Evolutionary conservation across 2,329 filamentous ascomycete species (phyloP), one percentile per base, ranked within the genome.

Genomic region (Sporothrix variecibatus): DNA sequence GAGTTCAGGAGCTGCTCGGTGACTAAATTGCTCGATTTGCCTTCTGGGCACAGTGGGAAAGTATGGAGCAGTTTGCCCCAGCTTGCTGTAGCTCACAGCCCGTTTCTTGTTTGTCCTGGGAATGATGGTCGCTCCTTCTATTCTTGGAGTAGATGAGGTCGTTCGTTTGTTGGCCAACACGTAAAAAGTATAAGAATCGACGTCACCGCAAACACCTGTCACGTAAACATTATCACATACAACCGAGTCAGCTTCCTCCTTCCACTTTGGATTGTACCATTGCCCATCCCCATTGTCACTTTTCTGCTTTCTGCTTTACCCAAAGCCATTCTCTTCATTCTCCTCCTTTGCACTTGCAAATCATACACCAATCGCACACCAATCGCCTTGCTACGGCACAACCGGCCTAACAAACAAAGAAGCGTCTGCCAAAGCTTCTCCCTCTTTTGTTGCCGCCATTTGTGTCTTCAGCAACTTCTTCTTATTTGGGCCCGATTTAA

Each of bases 111-210:
- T 69, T 62, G 49, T 49, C 34, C 34, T 34, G 34, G 34, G 34
- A 8, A 23, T 31, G 49, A n/a, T 68, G 62, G 43, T 56, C 11
- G 72, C 67, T 65, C 72, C 56, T 73, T 64, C 72, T 65, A 34
- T 71, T 71, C 58, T 69, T 67, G 72, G 49, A 38, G 51, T 67
- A 51, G 62, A 71, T 43, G n/a, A 17, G 53, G n/a, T 5, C 28
- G 28, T 53, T 69, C 26, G 20, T 49, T 28, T 11, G 17, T n/a
- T 3, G 51, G 34, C 26, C 7, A 46, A 62, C 8, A 31, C 31
- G 58, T 64, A 74, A 72, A 65, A 72, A 72, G 62, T 72, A 72
- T 72, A 74, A 74, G 46, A 74, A 64, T 28, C 40, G 43, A 74
- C 69, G 73, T 62, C 62, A 69, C 73, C 38, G 53, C 73, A 31